These are phyloP conservation scores for Populus simonii DNA, from an alignment of 345 rosid genomes.

Conservation along the genomic window DNA sequence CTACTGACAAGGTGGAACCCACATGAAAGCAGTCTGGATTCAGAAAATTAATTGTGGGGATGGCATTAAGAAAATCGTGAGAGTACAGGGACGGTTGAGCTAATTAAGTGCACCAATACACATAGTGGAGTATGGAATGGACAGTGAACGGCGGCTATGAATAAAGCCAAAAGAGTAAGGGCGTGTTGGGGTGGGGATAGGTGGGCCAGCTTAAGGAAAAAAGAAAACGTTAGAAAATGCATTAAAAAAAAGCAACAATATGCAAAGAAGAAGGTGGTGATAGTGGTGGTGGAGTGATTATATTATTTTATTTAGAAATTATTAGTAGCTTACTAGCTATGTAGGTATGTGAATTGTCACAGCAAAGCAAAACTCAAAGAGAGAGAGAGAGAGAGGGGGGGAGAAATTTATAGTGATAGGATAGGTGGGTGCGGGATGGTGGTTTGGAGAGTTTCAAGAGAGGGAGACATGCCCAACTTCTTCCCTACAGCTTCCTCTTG, in stretches of 20 bases:
- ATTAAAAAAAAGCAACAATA: not conserved
- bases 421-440: not conserved
- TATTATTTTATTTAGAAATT: not conserved
- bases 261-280: not conserved
- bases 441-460: conserved; percentile 28
- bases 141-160: conserved; percentile 40
- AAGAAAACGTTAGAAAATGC: not conserved
- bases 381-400: conserved; percentile 6
- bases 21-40: too few species aligned
- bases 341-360: not conserved
- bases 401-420: not conserved
- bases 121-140: not conserved
- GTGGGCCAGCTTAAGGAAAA: not conserved
- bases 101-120: too few species aligned
- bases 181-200: not conserved
- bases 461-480: conserved; percentile 50
- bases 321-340: not conserved
- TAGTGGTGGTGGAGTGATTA: not conserved
- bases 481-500: conserved; percentile 33
- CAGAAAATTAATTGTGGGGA: too few species aligned
- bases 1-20: too few species aligned
- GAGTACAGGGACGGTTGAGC: too few species aligned
- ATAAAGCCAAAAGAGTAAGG: conserved; percentile 3
- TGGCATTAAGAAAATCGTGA: too few species aligned
- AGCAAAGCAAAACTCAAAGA: not conserved